Percentiles rank a stretch among this genome's conserved stretches.
These are phyloP conservation scores for Sporothrix pseudoabietina DNA, from an alignment of 2,329 filamentous ascomycete genomes.

Conservation along the genomic window DNA sequence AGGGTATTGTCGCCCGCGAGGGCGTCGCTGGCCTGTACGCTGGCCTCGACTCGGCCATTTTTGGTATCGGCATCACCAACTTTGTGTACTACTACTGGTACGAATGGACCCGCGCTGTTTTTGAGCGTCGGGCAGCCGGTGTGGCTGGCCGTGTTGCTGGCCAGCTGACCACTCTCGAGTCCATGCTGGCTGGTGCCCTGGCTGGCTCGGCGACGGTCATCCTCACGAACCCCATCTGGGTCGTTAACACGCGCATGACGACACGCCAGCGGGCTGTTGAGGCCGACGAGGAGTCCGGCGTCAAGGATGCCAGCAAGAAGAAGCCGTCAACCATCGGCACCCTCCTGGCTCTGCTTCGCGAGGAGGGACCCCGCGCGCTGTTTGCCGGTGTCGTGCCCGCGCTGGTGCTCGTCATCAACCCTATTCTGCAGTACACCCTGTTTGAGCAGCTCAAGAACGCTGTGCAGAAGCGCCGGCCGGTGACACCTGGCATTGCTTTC, in stretches of 20 bases:
- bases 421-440: slow-evolving; percentile 96
- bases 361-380: slow-evolving; percentile 82
- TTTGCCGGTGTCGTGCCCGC: slow-evolving; percentile 93
- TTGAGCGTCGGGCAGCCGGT: slow-evolving; percentile 74
- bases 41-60: slow-evolving; percentile 88
- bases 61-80: slow-evolving; percentile 98
- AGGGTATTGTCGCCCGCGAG: slow-evolving; percentile 87
- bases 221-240: slow-evolving; percentile 98
- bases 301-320: slow-evolving; percentile 39
- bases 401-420: slow-evolving; percentile 93
- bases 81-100: slow-evolving; percentile 99
- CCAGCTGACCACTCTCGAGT: slow-evolving; percentile 88
- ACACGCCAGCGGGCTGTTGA: slow-evolving; percentile 65
- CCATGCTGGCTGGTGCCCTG: slow-evolving; percentile 92
- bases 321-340: slow-evolving; percentile 71
- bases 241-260: slow-evolving; percentile 97
- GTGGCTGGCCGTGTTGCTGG: slow-evolving; percentile 61
- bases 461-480: slow-evolving; percentile 63
- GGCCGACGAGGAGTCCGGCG: slow-evolving; percentile 30
- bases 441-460: slow-evolving; percentile 97
- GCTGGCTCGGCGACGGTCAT: slow-evolving; percentile 93
- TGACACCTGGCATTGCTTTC: slow-evolving; percentile 87
- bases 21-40: slow-evolving; percentile 87
- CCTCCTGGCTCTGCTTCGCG: slow-evolving; percentile 73
- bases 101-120: slow-evolving; percentile 89